Percentiles rank a stretch among this genome's conserved stretches.
These are phyloP conservation scores for Ogataea neopini DNA, from an alignment of 805 yeast species.

Conservation along the genomic window DNA sequence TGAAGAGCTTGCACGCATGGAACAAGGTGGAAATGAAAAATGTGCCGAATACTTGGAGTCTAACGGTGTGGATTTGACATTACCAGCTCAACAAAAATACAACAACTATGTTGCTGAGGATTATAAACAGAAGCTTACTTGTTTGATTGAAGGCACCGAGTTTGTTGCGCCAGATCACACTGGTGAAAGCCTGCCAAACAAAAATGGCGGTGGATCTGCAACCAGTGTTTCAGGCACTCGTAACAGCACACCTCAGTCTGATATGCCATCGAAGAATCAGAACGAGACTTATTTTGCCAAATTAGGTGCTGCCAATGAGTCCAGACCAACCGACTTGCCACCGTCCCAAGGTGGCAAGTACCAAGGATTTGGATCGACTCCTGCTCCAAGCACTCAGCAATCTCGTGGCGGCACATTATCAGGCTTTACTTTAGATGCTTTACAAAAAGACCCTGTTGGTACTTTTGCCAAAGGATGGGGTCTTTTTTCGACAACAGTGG, in stretches of 20 bases:
- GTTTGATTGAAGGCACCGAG: conserved; percentile 69
- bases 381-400: conserved; percentile 40
- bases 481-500: conserved; percentile 79
- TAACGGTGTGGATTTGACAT: conserved; percentile 66
- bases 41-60: conserved; percentile 66
- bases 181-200: conserved; percentile 43
- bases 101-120: conserved; percentile 93
- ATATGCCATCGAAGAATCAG: conserved; percentile 45
- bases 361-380: conserved; percentile 87
- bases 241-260: conserved; percentile 11
- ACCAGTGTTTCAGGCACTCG: background rate
- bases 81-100: conserved; percentile 75
- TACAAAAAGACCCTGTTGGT: conserved; percentile 87
- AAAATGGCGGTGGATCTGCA: conserved; percentile 7
- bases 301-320: conserved; percentile 69
- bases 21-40: conserved; percentile 85
- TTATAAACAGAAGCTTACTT: conserved; percentile 78
- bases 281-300: conserved; percentile 83
- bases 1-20: conserved; percentile 89
- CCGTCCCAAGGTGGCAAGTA: conserved; percentile 95
- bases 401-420: conserved; percentile 45
- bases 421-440: conserved; percentile 62
- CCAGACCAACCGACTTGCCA: conserved; percentile 75
- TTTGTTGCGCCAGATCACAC: conserved; percentile 67
- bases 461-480: conserved; percentile 94